phyloP scores from a whole-genome alignment of 768 basidiomycete species.

The Boletus subparvulus region DNA sequence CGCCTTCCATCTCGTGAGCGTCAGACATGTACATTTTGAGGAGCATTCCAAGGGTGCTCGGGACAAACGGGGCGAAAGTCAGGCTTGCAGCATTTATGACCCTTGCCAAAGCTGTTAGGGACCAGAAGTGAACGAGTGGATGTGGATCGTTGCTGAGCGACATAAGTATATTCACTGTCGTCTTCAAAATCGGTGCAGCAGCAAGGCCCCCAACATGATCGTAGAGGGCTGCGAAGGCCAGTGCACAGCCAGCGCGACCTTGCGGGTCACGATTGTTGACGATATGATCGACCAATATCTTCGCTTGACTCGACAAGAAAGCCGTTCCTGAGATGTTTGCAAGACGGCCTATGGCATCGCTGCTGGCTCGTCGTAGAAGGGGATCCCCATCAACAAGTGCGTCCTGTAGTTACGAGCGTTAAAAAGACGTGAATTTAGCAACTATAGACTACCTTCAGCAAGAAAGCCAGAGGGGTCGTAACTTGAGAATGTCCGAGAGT shows the following conservation, averaged over 20 bases:
- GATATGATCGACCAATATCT: constrained; percentile 88
- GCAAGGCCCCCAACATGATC: constrained; percentile 91
- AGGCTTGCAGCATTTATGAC: constrained; percentile 92
- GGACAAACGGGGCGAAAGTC: constrained; percentile 86
- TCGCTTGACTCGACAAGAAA: constrained; percentile 85
- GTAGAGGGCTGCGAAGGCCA: constrained; percentile 91
- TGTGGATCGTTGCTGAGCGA: constrained; percentile 95
- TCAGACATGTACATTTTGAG: constrained; percentile 88
- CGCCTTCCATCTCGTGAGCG: constrained; percentile 91
- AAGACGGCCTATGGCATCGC: constrained; percentile 86
- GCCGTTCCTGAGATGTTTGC: constrained; percentile 79
- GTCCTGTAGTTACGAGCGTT: constrained; percentile 46
- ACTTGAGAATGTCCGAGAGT: constrained; percentile 66
- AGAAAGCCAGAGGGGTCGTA: constrained; percentile 57
- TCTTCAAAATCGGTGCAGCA: constrained; percentile 91
- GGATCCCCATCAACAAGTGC: constrained; percentile 79
- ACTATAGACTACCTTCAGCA: constrained; percentile 68
- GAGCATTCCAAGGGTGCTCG: constrained; percentile 85
- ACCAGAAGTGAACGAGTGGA: constrained; percentile 94
- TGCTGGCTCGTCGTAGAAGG: constrained; percentile 72
- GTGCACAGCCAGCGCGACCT: constrained; percentile 88
- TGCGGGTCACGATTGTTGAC: constrained; percentile 93
- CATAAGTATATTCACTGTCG: constrained; percentile 92
- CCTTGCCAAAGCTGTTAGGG: constrained; percentile 77
- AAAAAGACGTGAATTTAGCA: constrained; percentile 8